Evolutionary conservation across 257 asterid genomes (phyloP), one percentile per base, ranked within the genome.

Genomic region (Cynanchum wilfordii): DNA sequence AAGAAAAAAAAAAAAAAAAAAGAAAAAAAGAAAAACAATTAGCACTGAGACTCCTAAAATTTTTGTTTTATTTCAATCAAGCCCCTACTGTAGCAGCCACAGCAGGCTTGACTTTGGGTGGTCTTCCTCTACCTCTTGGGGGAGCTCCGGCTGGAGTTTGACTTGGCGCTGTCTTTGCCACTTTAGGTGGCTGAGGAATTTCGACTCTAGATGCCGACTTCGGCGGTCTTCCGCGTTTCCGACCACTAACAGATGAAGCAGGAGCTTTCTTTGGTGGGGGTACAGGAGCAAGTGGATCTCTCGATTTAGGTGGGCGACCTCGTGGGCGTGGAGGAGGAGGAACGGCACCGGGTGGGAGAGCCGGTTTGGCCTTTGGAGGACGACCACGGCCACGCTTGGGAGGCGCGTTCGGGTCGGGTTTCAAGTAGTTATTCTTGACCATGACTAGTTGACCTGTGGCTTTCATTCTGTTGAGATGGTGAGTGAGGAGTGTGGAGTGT

Each of bases 361-460:
- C 73, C 0, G 82, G 22, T 76, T 89, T 93, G 3, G 96, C 89
- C 79, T 93, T 93, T 0, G 98, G 97, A 0, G 98, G 98, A 2
- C 98, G 97, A 0, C 98, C 98, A 1, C 98, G 96, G 27, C 97
- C 97, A 0, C 96, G 97, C 1, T 90, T 96, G 2, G 89, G 94
- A 13, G 97, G 96, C 3, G 94, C 79, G 70, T 88, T 83, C 0
- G 94, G 91, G 56, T 88, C 87, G 19, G 94, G 87, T 36, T 74
- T 84, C 55, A 80, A 77, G 90, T 93, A 89, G 64, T 88, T 90
- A 79, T 89, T 91, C 76, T 90, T 93, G 59, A 73, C 6, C 75
- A 93, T 68, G 0, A 65, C 36, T 22, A 93, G 87, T 74, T 89
- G 96, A 20, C 98, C 97, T 0, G 79, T 52, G 22, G 86, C 72